These are phyloP conservation scores for Phytophthora crassamura DNA, from an alignment of 352 stramenopile species.

Conservation along the genomic window DNA sequence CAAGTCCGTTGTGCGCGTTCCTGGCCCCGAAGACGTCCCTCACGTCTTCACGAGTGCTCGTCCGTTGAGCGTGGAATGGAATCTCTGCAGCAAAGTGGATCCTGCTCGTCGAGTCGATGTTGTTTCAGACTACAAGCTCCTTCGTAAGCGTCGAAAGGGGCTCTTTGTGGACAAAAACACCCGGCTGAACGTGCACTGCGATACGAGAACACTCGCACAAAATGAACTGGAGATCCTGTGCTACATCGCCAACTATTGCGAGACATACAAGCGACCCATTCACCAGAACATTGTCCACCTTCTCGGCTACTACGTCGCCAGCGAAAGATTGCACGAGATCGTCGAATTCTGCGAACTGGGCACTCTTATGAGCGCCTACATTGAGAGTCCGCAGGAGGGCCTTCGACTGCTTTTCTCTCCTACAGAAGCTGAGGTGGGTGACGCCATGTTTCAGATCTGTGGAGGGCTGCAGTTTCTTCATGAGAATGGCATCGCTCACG, in stretches of 20 bases:
- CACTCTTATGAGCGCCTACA: constrained; percentile 58
- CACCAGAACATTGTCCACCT: constrained; percentile 66
- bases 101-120: constrained; percentile 61
- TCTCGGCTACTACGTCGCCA: constrained; percentile 58
- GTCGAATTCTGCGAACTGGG: constrained; percentile 72
- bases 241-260: constrained; percentile 54
- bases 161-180: constrained; percentile 68
- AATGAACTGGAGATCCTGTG: constrained; percentile 74
- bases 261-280: constrained; percentile 42
- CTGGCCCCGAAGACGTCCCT: constrained; percentile 31
- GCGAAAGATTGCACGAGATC: constrained; percentile 58
- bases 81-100: constrained; percentile 66
- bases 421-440: constrained; percentile 53
- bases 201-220: constrained; percentile 44
- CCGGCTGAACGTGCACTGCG: constrained; percentile 43
- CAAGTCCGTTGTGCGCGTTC: constrained; percentile 31
- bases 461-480: constrained; percentile 68
- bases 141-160: constrained; percentile 55
- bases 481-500: constrained; percentile 61
- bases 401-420: constrained; percentile 46
- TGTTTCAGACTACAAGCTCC: constrained; percentile 55
- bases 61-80: constrained; percentile 69
- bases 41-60: constrained; percentile 57
- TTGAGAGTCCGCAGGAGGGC: constrained; percentile 48
- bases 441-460: constrained; percentile 87